Evolutionary conservation across 1,284 basidiomycete genomes (phyloP), one percentile per base, ranked within the genome.

Genomic region (Puccinia sorghi): DNA sequence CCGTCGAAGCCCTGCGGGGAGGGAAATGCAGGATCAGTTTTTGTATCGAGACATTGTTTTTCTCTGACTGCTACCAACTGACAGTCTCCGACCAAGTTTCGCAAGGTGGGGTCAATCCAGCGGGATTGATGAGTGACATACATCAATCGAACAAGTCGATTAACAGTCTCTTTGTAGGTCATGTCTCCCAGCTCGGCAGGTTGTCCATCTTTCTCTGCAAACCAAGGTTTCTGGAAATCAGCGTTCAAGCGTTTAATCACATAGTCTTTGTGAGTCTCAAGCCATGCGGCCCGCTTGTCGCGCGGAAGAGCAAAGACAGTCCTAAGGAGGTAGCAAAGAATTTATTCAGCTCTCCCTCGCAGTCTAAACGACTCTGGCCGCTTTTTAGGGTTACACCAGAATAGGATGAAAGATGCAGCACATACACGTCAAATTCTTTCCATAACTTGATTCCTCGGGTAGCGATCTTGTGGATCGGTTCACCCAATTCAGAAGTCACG

Each of bases 401-500:
- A 8, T 25, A 20, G 17, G n/a, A 22, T 25, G 17, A 63, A 46
- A 57, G 2, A 61, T n/a, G n/a, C n/a, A 4, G 9, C 9, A 50
- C 64, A 46, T 66, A 80, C 82, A 97, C 91, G 85, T 99, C 97
- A 84, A 97, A 97, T 87, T 99, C 94, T 85, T 93, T 93, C 96
- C 96, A 99, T 67, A 99, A 88, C 87, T 93, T 97, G 84, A 98
- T 93, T 76, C 89, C 97, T 71, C 97, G 92, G 69, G 91, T 99
- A 72, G 96, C 94, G 84, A 98, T 93, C 88, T 99, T 98, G 88
- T 99, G 96, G 83, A 99, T 99, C 37, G 95, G 95, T 86, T 99
- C 97, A 72, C 96, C 96, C 67, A 99, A 89, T 88, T 99, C 97
- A 3, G 95, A 98, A 82, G 92, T 92, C 81, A 99, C 97, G 11